phyloP scores from a whole-genome alignment of 805 yeast species.

The Naumovozyma castellii region DNA sequence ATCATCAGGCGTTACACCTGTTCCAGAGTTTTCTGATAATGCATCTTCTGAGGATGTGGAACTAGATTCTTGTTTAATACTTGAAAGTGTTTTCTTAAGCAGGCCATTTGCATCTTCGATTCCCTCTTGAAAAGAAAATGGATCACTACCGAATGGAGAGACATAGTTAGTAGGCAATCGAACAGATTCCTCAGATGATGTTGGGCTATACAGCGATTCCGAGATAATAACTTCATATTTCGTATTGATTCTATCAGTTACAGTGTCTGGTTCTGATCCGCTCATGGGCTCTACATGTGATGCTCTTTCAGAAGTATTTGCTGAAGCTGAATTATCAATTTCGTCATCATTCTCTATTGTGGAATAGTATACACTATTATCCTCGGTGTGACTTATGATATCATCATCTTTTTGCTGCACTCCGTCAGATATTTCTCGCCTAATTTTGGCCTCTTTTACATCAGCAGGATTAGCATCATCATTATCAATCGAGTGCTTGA shows the following conservation, averaged over 20 bases:
- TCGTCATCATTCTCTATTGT: background rate
- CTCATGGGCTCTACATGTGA: too few relatives aligned
- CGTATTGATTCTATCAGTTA: background rate
- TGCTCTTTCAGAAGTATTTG: too few relatives aligned
- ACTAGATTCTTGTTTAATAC: background rate
- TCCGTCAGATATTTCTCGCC: too few relatives aligned
- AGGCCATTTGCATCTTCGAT: slow-evolving; percentile 3
- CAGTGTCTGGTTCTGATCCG: background rate
- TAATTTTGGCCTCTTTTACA: too few relatives aligned
- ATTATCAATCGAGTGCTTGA: too few relatives aligned
- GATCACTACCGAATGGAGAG: slow-evolving; percentile 17
- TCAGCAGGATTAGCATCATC: too few relatives aligned
- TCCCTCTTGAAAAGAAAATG: slow-evolving; percentile 6
- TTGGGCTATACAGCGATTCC: slow-evolving; percentile 17
- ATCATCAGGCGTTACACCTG: too few relatives aligned
- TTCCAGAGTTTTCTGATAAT: too few relatives aligned
- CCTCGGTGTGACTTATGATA: too few relatives aligned
- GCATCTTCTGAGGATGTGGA: too few relatives aligned
- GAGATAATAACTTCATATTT: slow-evolving; percentile 14
- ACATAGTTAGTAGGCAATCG: slow-evolving; percentile 9
- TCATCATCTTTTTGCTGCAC: too few relatives aligned
- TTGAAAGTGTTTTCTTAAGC: slow-evolving; percentile 6
- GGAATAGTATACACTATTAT: too few relatives aligned
- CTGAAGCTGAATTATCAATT: slow-evolving; percentile 1
- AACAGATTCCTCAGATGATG: slow-evolving; percentile 8